Evolutionary conservation across 1,284 basidiomycete genomes (phyloP), one percentile per base, ranked within the genome.

Genomic region (Marasmius fiardii): DNA sequence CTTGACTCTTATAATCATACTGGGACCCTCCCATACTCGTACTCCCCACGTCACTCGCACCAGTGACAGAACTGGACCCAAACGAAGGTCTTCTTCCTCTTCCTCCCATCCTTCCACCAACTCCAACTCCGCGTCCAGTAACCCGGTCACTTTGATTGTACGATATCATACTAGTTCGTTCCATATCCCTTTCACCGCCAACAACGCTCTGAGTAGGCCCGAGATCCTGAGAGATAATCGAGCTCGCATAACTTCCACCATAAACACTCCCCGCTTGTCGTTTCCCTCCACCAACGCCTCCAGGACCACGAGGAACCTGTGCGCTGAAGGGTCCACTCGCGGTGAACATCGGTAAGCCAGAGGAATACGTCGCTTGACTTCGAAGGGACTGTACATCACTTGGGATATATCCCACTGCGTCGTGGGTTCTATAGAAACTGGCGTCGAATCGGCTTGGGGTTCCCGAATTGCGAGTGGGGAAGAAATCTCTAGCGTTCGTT

Each of bases 401-500:
- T 1, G 95, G 95, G 60, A 98, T 96, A 70, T 95, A 98, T 7
- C 92, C 87, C 58, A 98, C 80, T 0, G 95, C 85, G 68, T 98
- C 95, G 72, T 98, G 95, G 0, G 93, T 94, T 54, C 95, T 87
- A 71, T 95, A 98, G 78, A 97, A 99, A 67, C 88, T 88, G 43
- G 92, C 81, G 68, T 98, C 95, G 71, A 97, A 97, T 55, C 93
- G 89, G 66, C 90, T 93, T 16, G 92, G 92, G 2, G 92, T 91
- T 43, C 92, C 90, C 33, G 88, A 90, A 60, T 88, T 82, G 60
- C 79, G 28, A 4, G 28, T 31, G 28, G 28, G 28, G 28, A 85
- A 67, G 64, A 79, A 92, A 65, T 88, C 89, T 60, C 85, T 85
- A 20, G 93, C 93, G 65, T 77, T 89, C 6, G 92, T 91, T 69